These are phyloP conservation scores for Chaetoceros tenuissimus DNA, from an alignment of 108 stramenopile genomes.

Conservation along the genomic window DNA sequence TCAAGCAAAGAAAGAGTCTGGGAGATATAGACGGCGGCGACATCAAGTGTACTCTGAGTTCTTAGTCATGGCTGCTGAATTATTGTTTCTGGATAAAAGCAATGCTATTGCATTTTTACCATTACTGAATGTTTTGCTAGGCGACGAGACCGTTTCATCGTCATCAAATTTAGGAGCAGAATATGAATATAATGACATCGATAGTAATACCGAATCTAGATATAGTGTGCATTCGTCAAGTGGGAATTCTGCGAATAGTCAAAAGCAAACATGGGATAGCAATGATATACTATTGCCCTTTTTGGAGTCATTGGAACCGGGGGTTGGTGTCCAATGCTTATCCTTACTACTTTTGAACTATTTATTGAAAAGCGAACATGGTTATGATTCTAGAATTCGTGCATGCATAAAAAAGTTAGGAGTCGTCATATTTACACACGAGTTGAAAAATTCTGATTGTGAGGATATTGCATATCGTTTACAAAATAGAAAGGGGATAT, in stretches of 20 bases:
- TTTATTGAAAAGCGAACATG: slow-evolving; percentile 44
- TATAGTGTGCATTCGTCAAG: no score
- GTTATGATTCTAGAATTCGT: slow-evolving; percentile 76
- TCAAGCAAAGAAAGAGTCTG: slow-evolving; percentile 9
- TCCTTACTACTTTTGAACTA: slow-evolving; percentile 64
- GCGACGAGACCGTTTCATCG: background rate
- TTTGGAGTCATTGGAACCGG: slow-evolving; percentile 66
- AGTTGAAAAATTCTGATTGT: slow-evolving; percentile 27
- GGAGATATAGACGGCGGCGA: slow-evolving; percentile 55
- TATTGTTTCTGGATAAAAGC: slow-evolving; percentile 48
- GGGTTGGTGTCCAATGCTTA: slow-evolving; percentile 70
- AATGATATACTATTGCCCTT: slow-evolving; percentile 60
- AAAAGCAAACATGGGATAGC: slow-evolving; percentile 26
- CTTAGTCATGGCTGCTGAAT: slow-evolving; percentile 46
- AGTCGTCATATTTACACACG: slow-evolving; percentile 64
- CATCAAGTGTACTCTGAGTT: slow-evolving; percentile 53
- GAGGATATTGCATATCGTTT: background rate
- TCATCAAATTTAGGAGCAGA: slow-evolving; percentile 23
- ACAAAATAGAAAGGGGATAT: background rate
- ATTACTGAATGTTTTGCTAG: slow-evolving; percentile 39
- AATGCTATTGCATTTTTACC: slow-evolving; percentile 65
- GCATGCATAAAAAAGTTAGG: slow-evolving; percentile 68
- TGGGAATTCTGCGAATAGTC: slow-evolving; percentile 4
- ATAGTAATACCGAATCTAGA: background rate
- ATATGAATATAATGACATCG: slow-evolving; percentile 1